These are phyloP conservation scores for Hippophae gyantsensis DNA, from an alignment of 306 rosid genomes.

Conservation along the genomic window DNA sequence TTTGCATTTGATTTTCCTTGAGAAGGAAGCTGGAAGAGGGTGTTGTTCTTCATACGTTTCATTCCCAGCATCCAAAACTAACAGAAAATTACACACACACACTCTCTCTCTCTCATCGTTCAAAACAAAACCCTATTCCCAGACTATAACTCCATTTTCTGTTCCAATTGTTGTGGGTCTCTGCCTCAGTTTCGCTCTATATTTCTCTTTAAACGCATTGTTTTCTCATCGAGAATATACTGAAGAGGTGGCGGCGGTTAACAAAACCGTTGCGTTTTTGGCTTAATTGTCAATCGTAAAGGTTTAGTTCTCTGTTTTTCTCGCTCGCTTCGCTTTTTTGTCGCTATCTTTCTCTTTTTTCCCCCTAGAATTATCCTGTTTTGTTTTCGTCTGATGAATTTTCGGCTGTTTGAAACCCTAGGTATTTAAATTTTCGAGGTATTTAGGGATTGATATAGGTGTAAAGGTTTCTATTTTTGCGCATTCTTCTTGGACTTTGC, in stretches of 20 bases:
- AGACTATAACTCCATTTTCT: constrained; percentile 23
- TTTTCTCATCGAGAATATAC: constrained; percentile 20
- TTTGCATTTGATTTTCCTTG: background rate
- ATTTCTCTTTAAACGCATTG: constrained; percentile 36
- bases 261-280: constrained; percentile 45
- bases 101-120: constrained; percentile 19
- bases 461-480: constrained; percentile 48
- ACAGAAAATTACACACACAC: constrained; percentile 15
- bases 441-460: constrained; percentile 2
- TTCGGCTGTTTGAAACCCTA: constrained; percentile 39
- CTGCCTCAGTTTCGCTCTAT: background rate
- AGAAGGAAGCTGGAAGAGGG: background rate
- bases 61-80: background rate
- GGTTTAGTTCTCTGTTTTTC: constrained; percentile 43
- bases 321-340: constrained; percentile 6
- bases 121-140: constrained; percentile 53
- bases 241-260: constrained; percentile 27
- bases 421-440: constrained; percentile 15
- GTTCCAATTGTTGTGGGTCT: constrained; percentile 5
- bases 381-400: constrained; percentile 1
- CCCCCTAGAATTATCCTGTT: constrained; percentile 2
- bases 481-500: constrained; percentile 17
- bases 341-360: constrained; percentile 10
- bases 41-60: background rate
- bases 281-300: constrained; percentile 30